phyloP scores from a whole-genome alignment of 2,329 filamentous ascomycete genomes.

The Cercospora zeae-maydis region DNA sequence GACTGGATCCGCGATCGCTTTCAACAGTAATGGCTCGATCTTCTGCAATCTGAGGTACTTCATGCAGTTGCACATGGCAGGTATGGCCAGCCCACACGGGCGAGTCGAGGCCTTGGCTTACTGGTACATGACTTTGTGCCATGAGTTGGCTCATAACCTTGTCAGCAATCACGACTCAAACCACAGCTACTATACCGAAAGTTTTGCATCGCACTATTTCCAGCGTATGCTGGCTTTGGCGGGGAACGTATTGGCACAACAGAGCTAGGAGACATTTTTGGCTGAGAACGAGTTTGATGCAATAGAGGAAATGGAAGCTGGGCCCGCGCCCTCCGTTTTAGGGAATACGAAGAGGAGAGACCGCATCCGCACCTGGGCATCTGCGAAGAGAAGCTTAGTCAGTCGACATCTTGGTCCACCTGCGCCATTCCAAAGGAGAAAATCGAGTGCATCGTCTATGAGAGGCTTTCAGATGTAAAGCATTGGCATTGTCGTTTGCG shows the following conservation, averaged over 20 bases:
- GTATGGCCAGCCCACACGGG: slow-evolving; percentile 45
- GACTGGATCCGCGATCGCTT: slow-evolving; percentile 77
- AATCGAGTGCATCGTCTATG: not conserved
- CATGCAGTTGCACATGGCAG: slow-evolving; percentile 64
- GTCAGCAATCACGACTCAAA: slow-evolving; percentile 72
- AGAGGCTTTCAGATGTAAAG: not conserved
- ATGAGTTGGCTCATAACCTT: slow-evolving; percentile 93
- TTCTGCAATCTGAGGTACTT: slow-evolving; percentile 95
- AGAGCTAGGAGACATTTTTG: not conserved
- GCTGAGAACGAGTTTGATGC: not conserved
- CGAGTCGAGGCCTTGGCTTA: slow-evolving; percentile 70
- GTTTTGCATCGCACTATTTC: slow-evolving; percentile 75
- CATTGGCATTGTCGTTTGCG: not conserved
- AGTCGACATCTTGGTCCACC: not conserved
- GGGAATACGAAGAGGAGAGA: not conserved
- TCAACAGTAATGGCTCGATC: slow-evolving; percentile 80
- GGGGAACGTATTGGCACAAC: slow-evolving; percentile 17
- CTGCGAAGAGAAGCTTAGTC: not conserved
- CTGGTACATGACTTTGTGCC: slow-evolving; percentile 95
- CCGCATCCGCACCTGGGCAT: slow-evolving; percentile 7
- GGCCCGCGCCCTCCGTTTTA: not conserved
- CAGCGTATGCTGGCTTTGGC: slow-evolving; percentile 56
- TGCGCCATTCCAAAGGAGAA: not conserved
- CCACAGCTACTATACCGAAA: slow-evolving; percentile 83
- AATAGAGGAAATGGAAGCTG: not conserved